These are phyloP conservation scores for Rhizomucor miehei DNA, from an alignment of 371 early-diverging fungal genomes.

Conservation along the genomic window DNA sequence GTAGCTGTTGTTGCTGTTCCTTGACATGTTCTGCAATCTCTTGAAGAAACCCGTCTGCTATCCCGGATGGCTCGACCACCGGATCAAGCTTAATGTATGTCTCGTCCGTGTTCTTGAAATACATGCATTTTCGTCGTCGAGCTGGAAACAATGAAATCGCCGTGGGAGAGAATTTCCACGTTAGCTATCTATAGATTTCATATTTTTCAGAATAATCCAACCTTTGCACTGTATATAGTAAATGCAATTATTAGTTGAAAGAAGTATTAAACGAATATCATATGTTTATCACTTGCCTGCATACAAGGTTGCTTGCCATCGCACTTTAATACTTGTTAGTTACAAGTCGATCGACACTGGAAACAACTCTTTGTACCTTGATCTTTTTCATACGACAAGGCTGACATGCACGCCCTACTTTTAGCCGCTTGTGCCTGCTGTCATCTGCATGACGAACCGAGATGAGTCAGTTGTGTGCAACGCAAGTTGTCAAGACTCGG, in stretches of 20 bases:
- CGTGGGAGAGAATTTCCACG: too few relatives aligned
- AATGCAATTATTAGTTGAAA: conserved; percentile 5
- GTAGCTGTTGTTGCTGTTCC: conserved; percentile 14
- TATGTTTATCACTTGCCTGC: conserved; percentile 34
- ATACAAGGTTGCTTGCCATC: conserved; percentile 54
- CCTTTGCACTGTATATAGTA: conserved; percentile 59
- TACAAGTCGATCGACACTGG: neutral
- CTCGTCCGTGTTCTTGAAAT: conserved; percentile 45
- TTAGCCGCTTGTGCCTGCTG: conserved; percentile 43
- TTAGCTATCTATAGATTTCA: too few relatives aligned
- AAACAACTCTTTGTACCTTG: conserved; percentile 25
- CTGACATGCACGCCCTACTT: conserved; percentile 47
- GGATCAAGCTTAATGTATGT: conserved; percentile 46
- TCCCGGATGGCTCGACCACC: conserved; percentile 11
- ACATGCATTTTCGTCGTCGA: conserved; percentile 43
- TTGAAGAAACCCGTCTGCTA: conserved; percentile 21
- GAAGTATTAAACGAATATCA: too few relatives aligned
- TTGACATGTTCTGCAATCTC: conserved; percentile 25
- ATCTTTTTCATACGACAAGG: conserved; percentile 51
- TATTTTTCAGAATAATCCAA: conserved; percentile 7
- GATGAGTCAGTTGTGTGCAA: neutral
- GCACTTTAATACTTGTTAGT: conserved; percentile 22
- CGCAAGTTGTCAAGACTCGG: neutral
- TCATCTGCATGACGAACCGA: conserved; percentile 26
- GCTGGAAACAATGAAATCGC: conserved; percentile 20